Base-by-base conservation (phyloP, 805 yeast species). In the Candida sanyiensis region DNA sequence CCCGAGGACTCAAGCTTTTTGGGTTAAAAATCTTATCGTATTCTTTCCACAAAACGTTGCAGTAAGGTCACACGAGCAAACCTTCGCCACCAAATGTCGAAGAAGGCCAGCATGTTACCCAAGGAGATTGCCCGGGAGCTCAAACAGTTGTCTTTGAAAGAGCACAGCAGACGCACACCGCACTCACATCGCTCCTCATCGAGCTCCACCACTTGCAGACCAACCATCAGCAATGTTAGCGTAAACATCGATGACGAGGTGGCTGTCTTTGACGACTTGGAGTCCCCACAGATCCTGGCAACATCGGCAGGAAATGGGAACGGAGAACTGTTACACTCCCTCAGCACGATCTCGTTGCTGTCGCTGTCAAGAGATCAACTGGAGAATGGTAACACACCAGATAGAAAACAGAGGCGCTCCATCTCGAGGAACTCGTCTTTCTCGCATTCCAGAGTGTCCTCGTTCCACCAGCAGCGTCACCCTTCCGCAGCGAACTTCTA, bases 291-390 rank as follows among this genome's bases (percentile, higher is more conserved):
- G 10, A 33, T 51, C 12, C 13, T 49, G n/a, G 57, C 58, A 0
- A 52, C 57, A 2, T 49, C 54, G 0, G 46, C 38, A 3, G 56
- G 43, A 3, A 12, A n/a, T 3, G 39, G 41, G 16, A 38, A 44
- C 3, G 22, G 29, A 7, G 46, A 48, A 8, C 29, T 54, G 17
- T 33, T 52, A 1, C 52, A 52, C 3, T 44, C 47, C 8, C 33
- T 51, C 4, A 47, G 52, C 4, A 50, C 57, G 9, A 54, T 54
- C 2, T 54, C 58, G 1, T 33, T 54, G 8, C 37, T 54, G 15
- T 52, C 57, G 4, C 33, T 54, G 17, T 47, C 43, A 17, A 47
- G 41, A 26, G 52, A 48, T 8, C 39, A 40, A 38, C 6, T 29
- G 33, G 33, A 29, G 33, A 19, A n/a, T 22, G 20, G 17, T 18